Evolutionary conservation across 495 filamentous ascomycete species (phyloP).

Genomic region (Chaetomium tenue): DNA sequence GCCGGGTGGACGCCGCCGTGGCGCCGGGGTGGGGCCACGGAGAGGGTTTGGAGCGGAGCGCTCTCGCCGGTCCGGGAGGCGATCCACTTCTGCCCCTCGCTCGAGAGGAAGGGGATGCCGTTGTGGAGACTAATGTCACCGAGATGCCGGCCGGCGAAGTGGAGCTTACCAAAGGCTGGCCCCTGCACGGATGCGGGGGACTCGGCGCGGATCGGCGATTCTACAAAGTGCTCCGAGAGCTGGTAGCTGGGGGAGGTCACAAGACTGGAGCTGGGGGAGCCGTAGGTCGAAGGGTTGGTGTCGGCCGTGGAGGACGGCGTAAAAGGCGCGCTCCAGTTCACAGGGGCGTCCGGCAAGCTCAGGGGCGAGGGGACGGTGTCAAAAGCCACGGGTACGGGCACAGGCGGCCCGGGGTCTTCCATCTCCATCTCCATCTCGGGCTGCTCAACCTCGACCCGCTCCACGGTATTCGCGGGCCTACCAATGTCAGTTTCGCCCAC

Average conservation of each 20-base stretch:
- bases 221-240: constrained; percentile 6
- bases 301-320: constrained; percentile 1
- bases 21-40: constrained; percentile 27
- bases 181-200: constrained; percentile 1
- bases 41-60: constrained; percentile 39
- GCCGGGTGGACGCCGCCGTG: constrained; percentile 6
- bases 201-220: constrained; percentile 12
- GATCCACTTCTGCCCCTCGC: constrained; percentile 49
- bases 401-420: neutral
- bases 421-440: neutral
- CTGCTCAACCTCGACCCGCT: neutral
- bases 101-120: constrained; percentile 48
- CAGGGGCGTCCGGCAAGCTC: neutral
- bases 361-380: neutral
- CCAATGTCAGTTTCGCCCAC: too few relatives aligned
- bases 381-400: neutral
- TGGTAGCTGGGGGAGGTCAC: neutral
- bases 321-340: neutral
- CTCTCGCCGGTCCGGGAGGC: constrained; percentile 47
- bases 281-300: neutral
- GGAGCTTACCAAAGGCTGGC: constrained; percentile 38
- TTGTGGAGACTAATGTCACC: constrained; percentile 49
- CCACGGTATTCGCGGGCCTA: neutral
- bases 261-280: constrained; percentile 3
- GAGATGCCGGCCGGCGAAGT: constrained; percentile 51